A percentile compares a stretch with the other conserved stretches of the same genome.
phyloP scores from a whole-genome alignment of 805 yeast genomes.

The Candida verbasci region DNA sequence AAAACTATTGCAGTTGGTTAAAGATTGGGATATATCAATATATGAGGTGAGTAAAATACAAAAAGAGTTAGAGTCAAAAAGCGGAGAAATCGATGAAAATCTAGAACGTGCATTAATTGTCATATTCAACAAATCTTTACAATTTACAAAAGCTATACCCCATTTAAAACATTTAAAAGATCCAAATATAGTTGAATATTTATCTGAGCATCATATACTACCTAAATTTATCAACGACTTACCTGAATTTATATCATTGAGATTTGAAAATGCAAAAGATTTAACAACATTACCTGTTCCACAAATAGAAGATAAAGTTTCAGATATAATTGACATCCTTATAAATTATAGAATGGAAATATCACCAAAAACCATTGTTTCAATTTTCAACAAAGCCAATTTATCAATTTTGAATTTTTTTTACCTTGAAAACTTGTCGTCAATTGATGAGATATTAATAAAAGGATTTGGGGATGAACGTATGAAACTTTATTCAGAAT shows the following conservation, averaged over 20 bases:
- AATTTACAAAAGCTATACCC: slow-evolving; percentile 58
- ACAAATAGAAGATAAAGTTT: slow-evolving; percentile 34
- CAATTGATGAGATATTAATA: slow-evolving; percentile 51
- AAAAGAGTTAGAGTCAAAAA: slow-evolving; percentile 34
- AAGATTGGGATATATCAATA: slow-evolving; percentile 54
- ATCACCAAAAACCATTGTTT: slow-evolving; percentile 47
- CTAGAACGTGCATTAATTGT: slow-evolving; percentile 45
- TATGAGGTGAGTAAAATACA: slow-evolving; percentile 47
- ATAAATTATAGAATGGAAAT: slow-evolving; percentile 66
- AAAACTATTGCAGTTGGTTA: slow-evolving; percentile 40
- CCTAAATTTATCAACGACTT: slow-evolving; percentile 43
- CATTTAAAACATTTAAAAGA: slow-evolving; percentile 60
- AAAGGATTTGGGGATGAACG: slow-evolving; percentile 62
- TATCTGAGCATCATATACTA: slow-evolving; percentile 62
- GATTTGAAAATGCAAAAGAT: slow-evolving; percentile 32
- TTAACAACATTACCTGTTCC: slow-evolving; percentile 37
- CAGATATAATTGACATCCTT: slow-evolving; percentile 47
- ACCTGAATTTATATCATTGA: slow-evolving; percentile 46
- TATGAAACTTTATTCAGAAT: slow-evolving; percentile 61
- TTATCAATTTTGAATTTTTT: slow-evolving; percentile 55
- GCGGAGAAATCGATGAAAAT: slow-evolving; percentile 15
- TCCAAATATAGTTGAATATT: slow-evolving; percentile 48
- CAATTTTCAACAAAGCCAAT: slow-evolving; percentile 37
- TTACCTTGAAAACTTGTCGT: slow-evolving; percentile 58
- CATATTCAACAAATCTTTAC: slow-evolving; percentile 53